phyloP scores from a whole-genome alignment of 1,139 yeast species.

The Diutina rugosa region DNA sequence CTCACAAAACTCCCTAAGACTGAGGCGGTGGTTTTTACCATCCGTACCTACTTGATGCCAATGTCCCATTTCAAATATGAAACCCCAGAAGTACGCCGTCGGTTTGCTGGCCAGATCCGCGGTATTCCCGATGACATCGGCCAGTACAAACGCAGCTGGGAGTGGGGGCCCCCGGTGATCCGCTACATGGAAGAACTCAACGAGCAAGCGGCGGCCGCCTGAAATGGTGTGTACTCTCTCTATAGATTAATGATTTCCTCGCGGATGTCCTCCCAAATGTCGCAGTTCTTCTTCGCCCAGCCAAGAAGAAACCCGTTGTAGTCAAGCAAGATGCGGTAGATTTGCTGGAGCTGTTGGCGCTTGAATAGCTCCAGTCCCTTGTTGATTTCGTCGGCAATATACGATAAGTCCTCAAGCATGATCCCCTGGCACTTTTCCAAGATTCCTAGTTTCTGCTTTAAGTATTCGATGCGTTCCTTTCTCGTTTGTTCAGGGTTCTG shows the following conservation, averaged over 20 bases:
- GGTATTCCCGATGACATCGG: slow-evolving; percentile 28
- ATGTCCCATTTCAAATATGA: slow-evolving; percentile 39
- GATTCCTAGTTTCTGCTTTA: slow-evolving; percentile 38
- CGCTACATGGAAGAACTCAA: slow-evolving; percentile 12
- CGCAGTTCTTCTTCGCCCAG: slow-evolving; percentile 63
- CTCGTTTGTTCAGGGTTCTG: slow-evolving; percentile 59
- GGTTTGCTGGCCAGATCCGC: slow-evolving; percentile 27
- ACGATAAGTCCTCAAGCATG: slow-evolving; percentile 41
- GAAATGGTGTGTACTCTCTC: neutral
- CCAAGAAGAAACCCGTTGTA: slow-evolving; percentile 47
- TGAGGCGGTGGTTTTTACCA: slow-evolving; percentile 42
- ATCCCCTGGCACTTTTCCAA: slow-evolving; percentile 46
- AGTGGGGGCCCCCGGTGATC: slow-evolving; percentile 27
- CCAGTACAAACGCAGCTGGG: slow-evolving; percentile 22
- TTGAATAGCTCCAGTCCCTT: slow-evolving; percentile 40
- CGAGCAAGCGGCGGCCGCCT: neutral
- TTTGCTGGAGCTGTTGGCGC: slow-evolving; percentile 31
- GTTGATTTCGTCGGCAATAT: slow-evolving; percentile 38
- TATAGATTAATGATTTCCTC: slow-evolving; percentile 16
- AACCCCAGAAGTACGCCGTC: slow-evolving; percentile 27
- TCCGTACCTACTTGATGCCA: slow-evolving; percentile 58
- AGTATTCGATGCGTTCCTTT: slow-evolving; percentile 38
- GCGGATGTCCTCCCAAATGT: slow-evolving; percentile 61
- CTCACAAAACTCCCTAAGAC: slow-evolving; percentile 46
- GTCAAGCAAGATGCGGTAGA: slow-evolving; percentile 29